Conservation (phyloP, 192 early-diverging fungal species). For the Coemansia furcata region DNA sequence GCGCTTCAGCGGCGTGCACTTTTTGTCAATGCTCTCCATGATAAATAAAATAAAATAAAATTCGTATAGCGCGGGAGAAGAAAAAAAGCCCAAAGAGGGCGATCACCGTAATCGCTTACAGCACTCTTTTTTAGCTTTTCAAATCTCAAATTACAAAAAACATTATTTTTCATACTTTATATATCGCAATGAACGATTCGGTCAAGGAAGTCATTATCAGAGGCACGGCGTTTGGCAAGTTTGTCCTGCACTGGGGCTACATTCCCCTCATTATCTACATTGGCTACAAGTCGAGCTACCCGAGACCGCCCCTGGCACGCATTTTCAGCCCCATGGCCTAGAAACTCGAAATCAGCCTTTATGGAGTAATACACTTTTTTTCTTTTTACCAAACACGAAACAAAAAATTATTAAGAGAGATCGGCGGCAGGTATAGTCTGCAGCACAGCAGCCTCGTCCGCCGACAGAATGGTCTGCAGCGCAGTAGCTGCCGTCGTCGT, state of each 20-base stretch:
- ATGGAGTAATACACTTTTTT: background rate
- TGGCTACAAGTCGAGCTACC: slow-evolving; percentile 45
- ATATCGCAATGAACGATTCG: slow-evolving; percentile 38
- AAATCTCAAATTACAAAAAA: background rate
- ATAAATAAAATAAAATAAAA: slow-evolving; percentile 10
- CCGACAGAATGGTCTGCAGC: background rate
- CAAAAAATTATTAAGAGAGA: background rate
- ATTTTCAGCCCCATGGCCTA: slow-evolving; percentile 53
- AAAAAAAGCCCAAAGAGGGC: background rate
- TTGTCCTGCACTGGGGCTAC: slow-evolving; percentile 49
- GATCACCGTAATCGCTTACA: background rate
- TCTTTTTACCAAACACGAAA: background rate
- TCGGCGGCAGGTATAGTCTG: background rate
- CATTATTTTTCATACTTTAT: slow-evolving; percentile 1
- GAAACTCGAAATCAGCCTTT: background rate
- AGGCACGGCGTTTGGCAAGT: slow-evolving; percentile 37
- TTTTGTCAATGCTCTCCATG: slow-evolving; percentile 56
- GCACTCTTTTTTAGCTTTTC: background rate
- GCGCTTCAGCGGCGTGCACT: slow-evolving; percentile 79
- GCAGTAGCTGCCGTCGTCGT: background rate
- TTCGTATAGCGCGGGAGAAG: background rate
- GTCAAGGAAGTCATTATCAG: slow-evolving; percentile 45
- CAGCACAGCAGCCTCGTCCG: background rate
- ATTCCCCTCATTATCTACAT: slow-evolving; percentile 51
- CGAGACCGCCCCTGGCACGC: slow-evolving; percentile 46